Base-by-base conservation (phyloP, 768 basidiomycete species). In the Amanita jacksonii region DNA sequence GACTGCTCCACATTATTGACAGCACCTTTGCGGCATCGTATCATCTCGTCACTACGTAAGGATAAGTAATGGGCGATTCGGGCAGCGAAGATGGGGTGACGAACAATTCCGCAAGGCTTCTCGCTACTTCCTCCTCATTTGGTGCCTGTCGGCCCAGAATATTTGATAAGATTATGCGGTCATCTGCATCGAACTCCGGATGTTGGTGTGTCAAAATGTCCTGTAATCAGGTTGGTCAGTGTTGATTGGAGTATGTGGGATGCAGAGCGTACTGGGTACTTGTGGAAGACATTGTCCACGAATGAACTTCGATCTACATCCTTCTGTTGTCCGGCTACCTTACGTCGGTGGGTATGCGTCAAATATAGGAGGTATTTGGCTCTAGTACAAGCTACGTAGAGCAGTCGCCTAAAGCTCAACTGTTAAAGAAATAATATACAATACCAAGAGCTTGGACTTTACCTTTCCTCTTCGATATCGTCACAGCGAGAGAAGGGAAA, bases 351-450 rank as follows among this genome's bases (percentile, higher is more conserved):
- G 6, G 69, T 61, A 49, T 77, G 64, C 1, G 73, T 65, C 22
- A 85, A 56, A 56, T 83, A 82, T 9, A 88, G 62, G 6, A 87
- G 67, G 8, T 68, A 66, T 55, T 91, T 83, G 0, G 89, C 89
- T 8, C 90, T 75, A 4, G 90, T 93, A 61, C 86, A 90, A 0
- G 85, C 90, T 6, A 93, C 90, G 54, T 91, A 93, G 12, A 91
- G 72, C 44, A 93, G 61, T 9, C 90, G 82, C 45, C 89, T 89
- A 47, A 3, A 41, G 19, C n/a, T 8, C 40, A 20, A 22, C 38
- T 18, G 27, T n/a, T 22, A 19, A 15, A 15, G n/a, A 30, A 22
- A 8, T 18, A 4, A 16, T 22, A 4, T 27, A 25, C 28, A 33
- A n/a, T n/a, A n/a, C n/a, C 28, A 25, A 25, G 20, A 38, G 8